phyloP scores from a whole-genome alignment of 106 monocot species.

The Ottelia alismoides region DNA sequence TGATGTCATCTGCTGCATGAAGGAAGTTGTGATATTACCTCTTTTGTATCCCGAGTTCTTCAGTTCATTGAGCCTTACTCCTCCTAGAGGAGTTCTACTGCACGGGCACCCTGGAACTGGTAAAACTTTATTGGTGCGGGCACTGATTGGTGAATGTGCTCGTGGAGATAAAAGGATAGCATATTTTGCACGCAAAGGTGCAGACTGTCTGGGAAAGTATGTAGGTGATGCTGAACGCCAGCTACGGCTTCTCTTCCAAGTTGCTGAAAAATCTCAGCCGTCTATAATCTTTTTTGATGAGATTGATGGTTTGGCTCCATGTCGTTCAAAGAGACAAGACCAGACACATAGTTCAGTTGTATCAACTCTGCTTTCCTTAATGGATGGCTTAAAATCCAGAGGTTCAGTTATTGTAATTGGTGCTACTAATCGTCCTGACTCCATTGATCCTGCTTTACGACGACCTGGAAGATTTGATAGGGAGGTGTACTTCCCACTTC shows the following conservation, averaged over 20 bases:
- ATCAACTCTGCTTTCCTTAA: conserved; percentile 80
- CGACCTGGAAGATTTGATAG: conserved; percentile 93
- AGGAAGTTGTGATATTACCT: conserved; percentile 87
- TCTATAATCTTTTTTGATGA: conserved; percentile 98
- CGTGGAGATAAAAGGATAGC: conserved; percentile 69
- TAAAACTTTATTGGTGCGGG: conserved; percentile 79
- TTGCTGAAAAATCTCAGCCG: conserved; percentile 85
- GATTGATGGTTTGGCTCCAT: conserved; percentile 91
- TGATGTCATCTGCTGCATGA: conserved; percentile 86
- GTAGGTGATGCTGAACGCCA: conserved; percentile 97
- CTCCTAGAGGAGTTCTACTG: conserved; percentile 90
- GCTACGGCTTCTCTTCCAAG: conserved; percentile 91
- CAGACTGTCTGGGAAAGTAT: conserved; percentile 96
- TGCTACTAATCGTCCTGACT: conserved; percentile 90
- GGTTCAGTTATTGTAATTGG: conserved; percentile 97
- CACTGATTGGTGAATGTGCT: conserved; percentile 86
- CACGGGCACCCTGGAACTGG: conserved; percentile 97
- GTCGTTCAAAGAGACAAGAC: conserved; percentile 68
- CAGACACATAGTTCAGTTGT: conserved; percentile 98
- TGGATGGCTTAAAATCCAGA: conserved; percentile 91
- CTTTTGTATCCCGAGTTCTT: conserved; percentile 91
- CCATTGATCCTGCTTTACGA: conserved; percentile 90
- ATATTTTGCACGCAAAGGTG: conserved; percentile 96
- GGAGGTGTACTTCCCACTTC: conserved; percentile 91
- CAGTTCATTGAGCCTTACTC: conserved; percentile 47